Base-by-base conservation (phyloP, 306 rosid species). In the Casuarina cunninghamiana region DNA sequence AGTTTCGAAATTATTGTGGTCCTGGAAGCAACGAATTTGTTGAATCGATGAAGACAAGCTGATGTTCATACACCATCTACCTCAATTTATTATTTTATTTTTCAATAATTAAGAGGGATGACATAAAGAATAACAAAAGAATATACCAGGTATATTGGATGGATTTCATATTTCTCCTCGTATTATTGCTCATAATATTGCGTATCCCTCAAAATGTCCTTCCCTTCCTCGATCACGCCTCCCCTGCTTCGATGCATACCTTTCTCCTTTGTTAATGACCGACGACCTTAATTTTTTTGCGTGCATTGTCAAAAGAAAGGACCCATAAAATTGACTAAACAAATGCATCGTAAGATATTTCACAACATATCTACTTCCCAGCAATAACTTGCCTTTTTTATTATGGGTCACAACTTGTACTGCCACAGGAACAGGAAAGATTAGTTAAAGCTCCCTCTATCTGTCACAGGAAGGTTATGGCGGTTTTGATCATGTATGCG, bases 81-180 rank as follows among this genome's bases (percentile, higher is more conserved):
- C 41, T 73, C 69, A 57, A 42, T 19, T 46, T 2, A 61, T 48
- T 67, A 58, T 35, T 35, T 51, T 49, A 8, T 46, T 80, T 43
- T 42, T 11, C 51, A n/a, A 74, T 74, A 46, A 78, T 82, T 69
- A 73, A 51, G 53, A 74, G 21, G 70, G 71, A 21, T 57, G 19
- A 13, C 50, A 19, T 17, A 38, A 35, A 6, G 57, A 17, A 57
- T 77, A 15, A 39, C 17, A 17, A 72, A 65, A 62, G 19, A 72
- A 77, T 71, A 61, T 48, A 2, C 68, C 32, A 26, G 32, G 32
- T 26, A 26, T 26, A 26, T 26, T 26, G 32, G 50, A 7, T 44
- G 48, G 48, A 9, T 44, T 44, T 5, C 48, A 9, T 44, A 44
- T 5, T 44, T 6, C 2, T 44, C 9, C 5, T 44, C 10, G 19